Percentiles rank a stretch among this genome's conserved stretches.
Conservation (phyloP, 2,329 filamentous ascomycete genomes). For the Aspergillus ustus region DNA sequence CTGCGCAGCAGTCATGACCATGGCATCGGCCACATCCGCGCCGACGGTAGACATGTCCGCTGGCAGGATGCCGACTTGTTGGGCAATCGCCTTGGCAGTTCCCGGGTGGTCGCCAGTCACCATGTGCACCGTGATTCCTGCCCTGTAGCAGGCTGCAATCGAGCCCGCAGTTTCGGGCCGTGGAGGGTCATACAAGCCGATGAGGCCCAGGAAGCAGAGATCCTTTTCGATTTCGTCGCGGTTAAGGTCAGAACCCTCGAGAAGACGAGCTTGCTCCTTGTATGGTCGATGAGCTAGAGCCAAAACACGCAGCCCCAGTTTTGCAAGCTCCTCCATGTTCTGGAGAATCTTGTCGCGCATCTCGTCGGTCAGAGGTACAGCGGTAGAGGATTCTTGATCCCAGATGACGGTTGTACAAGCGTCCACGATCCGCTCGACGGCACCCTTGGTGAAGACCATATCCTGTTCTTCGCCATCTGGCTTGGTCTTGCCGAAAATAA, state of each 20-base stretch:
- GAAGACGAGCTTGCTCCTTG: constrained; percentile 19
- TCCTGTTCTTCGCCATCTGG: constrained; percentile 20
- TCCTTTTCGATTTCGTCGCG: constrained; percentile 69
- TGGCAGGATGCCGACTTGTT: constrained; percentile 77
- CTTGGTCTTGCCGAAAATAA: constrained; percentile 58
- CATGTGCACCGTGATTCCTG: constrained; percentile 82
- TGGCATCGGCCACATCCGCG: constrained; percentile 63
- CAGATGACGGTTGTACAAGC: constrained; percentile 61
- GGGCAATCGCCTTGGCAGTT: constrained; percentile 79
- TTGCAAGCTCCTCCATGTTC: constrained; percentile 71
- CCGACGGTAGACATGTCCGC: constrained; percentile 64
- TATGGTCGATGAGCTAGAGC: constrained; percentile 59
- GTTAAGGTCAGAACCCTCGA: constrained; percentile 28
- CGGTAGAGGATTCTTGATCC: constrained; percentile 29
- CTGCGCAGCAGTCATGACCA: constrained; percentile 76
- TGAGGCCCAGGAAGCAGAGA: constrained; percentile 77
- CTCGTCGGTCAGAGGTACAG: constrained; percentile 56
- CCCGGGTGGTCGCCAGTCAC: constrained; percentile 81
- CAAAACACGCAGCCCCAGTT: constrained; percentile 70
- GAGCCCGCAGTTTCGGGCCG: constrained; percentile 77
- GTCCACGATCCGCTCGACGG: constrained; percentile 70
- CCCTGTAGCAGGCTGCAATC: constrained; percentile 70
- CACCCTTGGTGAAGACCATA: constrained; percentile 52
- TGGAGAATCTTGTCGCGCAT: constrained; percentile 62
- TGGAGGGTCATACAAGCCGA: constrained; percentile 85